Evolutionary conservation across 495 filamentous ascomycete species (phyloP), one percentile per base, ranked within the genome.

Genomic region (Xylaria venustula): DNA sequence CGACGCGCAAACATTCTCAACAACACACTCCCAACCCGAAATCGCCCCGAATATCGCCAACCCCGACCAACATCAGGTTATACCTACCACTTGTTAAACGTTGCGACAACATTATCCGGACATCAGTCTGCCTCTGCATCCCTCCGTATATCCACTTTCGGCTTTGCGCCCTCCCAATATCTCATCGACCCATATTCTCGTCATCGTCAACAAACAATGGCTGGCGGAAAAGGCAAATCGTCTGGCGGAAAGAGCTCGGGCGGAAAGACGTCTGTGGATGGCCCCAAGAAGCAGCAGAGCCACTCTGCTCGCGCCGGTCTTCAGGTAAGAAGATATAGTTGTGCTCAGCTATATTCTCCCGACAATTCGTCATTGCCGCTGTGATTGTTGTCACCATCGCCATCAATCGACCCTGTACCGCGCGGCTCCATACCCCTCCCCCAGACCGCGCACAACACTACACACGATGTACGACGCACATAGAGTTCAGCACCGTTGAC

Each of bases 231-330:
- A 81, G 91, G 91, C 80, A 96, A 96, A 82, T 93, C 90, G 60
- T 88, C 92, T 63, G 91, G 91, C 67, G 94, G 95, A 70, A 98
- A 90, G 80, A 83, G 81, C 63, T 89, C 88, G 37, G 87, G 88
- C 64, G 88, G 88, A 58, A 90, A 98, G 88, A 94, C 89, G 58
- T 90, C 90, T 70, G 89, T 87, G 51, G 86, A 86, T 51, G 78
- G 82, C 74, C 75, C 84, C 75, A 97, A 97, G 83, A 89, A 90
- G 69, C 93, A 98, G 77, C 93, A 97, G 80, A 97, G 92, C 70
- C 94, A 98, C 82, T 97, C 93, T 67, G 91, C 91, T 69, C 96
- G 97, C 79, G 94, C 94, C 77, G 94, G 94, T 76, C 85, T 98
- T 71, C 94, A 98, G 89, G 94, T 98, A 81, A 85, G n/a, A n/a